These are phyloP conservation scores for Vararia minispora DNA, from an alignment of 768 basidiomycete genomes.

Conservation along the genomic window DNA sequence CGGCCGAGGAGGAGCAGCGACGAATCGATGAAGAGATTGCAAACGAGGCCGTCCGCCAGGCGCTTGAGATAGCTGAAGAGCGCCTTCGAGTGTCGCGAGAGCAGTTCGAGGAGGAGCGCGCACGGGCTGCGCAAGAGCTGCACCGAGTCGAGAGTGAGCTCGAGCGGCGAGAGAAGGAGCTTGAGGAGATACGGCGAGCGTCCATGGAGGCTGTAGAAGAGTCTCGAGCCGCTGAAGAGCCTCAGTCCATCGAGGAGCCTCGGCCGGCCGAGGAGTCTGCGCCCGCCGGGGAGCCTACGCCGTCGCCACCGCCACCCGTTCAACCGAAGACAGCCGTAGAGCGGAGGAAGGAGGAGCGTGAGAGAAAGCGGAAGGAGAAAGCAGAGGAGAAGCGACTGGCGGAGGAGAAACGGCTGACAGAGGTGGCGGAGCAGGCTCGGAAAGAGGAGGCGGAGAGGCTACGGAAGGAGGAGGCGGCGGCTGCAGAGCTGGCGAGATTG, in stretches of 20 bases:
- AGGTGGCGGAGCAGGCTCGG: constrained; percentile 10
- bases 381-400: constrained; percentile 16
- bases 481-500: constrained; percentile 4
- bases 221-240: neutral
- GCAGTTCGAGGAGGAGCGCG: constrained; percentile 5
- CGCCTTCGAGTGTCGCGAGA: too few species aligned
- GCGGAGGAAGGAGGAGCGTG: constrained; percentile 7
- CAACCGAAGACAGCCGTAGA: constrained; percentile 1
- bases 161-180: neutral
- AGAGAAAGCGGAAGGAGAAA: constrained; percentile 15
- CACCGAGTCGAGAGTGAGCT: constrained; percentile 10
- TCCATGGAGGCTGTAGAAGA: constrained; percentile 6
- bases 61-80: neutral
- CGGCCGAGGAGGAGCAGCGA: constrained; percentile 6
- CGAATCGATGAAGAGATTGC: constrained; percentile 3
- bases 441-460: constrained; percentile 9
- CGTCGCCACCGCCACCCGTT: constrained; percentile 2
- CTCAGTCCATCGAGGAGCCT: neutral
- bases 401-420: constrained; percentile 6
- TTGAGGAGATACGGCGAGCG: neutral
- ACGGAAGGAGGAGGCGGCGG: constrained; percentile 7
- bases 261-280: neutral
- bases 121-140: constrained; percentile 7
- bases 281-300: constrained; percentile 1
- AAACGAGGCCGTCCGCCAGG: constrained; percentile 4